These are phyloP conservation scores for Aureobasidium vineae DNA, from an alignment of 2,329 filamentous ascomycete species.

Conservation along the genomic window DNA sequence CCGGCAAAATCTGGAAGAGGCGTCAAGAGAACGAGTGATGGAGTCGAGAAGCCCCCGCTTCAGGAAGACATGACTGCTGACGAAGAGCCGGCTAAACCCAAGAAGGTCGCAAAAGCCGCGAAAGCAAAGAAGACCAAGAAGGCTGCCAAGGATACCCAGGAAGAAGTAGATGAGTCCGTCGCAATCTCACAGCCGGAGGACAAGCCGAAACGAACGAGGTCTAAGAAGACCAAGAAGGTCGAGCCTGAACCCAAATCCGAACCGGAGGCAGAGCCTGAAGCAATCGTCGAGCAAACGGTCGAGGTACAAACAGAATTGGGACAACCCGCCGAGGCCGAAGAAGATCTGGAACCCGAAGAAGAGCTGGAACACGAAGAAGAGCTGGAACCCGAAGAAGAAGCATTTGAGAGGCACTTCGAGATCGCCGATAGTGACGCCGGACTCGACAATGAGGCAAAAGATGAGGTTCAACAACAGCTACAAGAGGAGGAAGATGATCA, in stretches of 20 bases:
- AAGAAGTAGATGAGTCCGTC: conserved; percentile 26
- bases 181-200: conserved; percentile 12
- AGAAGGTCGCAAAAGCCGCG: conserved; percentile 29
- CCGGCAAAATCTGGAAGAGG: conserved; percentile 37
- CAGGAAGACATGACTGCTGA: neutral
- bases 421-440: conserved; percentile 7
- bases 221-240: conserved; percentile 25
- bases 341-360: conserved; percentile 34
- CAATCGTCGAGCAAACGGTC: conserved; percentile 47
- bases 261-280: conserved; percentile 33
- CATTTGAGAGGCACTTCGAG: conserved; percentile 47
- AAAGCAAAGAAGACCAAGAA: conserved; percentile 31
- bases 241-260: conserved; percentile 28
- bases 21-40: conserved; percentile 43
- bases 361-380: conserved; percentile 50
- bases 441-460: conserved; percentile 8
- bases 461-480: conserved; percentile 10
- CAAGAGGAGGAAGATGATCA: conserved; percentile 13
- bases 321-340: conserved; percentile 42
- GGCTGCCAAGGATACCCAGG: conserved; percentile 27
- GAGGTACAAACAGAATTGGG: conserved; percentile 41
- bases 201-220: conserved; percentile 24
- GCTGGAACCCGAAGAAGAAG: conserved; percentile 43
- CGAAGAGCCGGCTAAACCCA: conserved; percentile 19
- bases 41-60: conserved; percentile 29